Evolutionary conservation across 2,329 filamentous ascomycete genomes (phyloP).

Genomic region (Tolypocladium album): DNA sequence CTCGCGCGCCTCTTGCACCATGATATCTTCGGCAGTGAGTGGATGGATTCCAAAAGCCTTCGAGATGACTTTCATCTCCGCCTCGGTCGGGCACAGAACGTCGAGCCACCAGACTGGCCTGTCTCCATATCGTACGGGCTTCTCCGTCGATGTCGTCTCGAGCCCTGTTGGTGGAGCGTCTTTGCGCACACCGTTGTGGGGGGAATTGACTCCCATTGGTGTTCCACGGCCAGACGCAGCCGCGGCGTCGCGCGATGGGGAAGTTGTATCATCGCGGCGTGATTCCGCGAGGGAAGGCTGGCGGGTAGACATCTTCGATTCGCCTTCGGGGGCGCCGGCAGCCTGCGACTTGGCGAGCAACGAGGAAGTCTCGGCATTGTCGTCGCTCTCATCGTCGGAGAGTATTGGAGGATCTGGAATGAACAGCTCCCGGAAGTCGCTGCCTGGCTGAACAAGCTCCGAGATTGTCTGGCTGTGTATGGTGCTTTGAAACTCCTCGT

Average conservation of each 20-base stretch:
- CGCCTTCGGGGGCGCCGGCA: slow-evolving; percentile 19
- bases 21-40: slow-evolving; percentile 88
- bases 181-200: slow-evolving; percentile 13
- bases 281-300: slow-evolving; percentile 30
- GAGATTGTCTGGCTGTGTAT: slow-evolving; percentile 95
- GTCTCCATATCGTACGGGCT: slow-evolving; percentile 56
- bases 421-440: slow-evolving; percentile 79
- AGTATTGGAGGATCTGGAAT: slow-evolving; percentile 73
- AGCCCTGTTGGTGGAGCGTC: slow-evolving; percentile 8
- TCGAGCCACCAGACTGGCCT: slow-evolving; percentile 96
- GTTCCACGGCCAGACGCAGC: slow-evolving; percentile 35
- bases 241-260: slow-evolving; percentile 18
- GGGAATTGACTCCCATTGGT: slow-evolving; percentile 31
- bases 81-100: slow-evolving; percentile 79
- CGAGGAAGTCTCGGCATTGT: slow-evolving; percentile 31
- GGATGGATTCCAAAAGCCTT: slow-evolving; percentile 95
- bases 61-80: slow-evolving; percentile 88
- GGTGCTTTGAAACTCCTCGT: slow-evolving; percentile 90
- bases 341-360: slow-evolving; percentile 12
- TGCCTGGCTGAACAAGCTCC: slow-evolving; percentile 77
- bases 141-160: slow-evolving; percentile 18
- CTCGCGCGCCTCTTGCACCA: slow-evolving; percentile 93
- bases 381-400: slow-evolving; percentile 61
- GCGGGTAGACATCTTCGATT: slow-evolving; percentile 33
- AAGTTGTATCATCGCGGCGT: slow-evolving; percentile 15